Evolutionary conservation across 352 stramenopile species (phyloP).

Genomic region (Peronospora destructor): DNA sequence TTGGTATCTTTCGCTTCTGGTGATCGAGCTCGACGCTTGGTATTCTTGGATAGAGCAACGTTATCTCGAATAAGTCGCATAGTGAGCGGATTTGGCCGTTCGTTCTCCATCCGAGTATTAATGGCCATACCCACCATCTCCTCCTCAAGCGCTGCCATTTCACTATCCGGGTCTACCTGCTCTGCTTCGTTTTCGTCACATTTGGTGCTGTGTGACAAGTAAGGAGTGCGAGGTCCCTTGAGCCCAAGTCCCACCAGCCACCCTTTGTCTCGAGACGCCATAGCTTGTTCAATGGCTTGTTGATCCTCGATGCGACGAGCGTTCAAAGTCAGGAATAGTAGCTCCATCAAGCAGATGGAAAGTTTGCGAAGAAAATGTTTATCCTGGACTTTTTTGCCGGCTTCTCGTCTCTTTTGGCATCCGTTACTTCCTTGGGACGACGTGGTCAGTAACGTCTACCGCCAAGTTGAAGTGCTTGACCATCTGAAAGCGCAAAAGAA

Average conservation of each 20-base stretch:
- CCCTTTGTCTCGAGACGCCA: slow-evolving; percentile 27
- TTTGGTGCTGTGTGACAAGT: slow-evolving; percentile 4
- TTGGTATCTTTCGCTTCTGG: slow-evolving; percentile 25
- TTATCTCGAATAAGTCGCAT: slow-evolving; percentile 67
- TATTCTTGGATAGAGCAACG: slow-evolving; percentile 6
- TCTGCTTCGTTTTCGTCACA: slow-evolving; percentile 14
- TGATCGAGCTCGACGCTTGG: slow-evolving; percentile 4
- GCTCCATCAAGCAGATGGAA: slow-evolving; percentile 30
- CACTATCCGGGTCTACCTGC: slow-evolving; percentile 34
- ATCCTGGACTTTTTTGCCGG: slow-evolving; percentile 1
- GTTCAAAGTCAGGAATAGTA: slow-evolving; percentile 37
- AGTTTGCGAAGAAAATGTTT: slow-evolving; percentile 9
- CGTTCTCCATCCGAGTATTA: slow-evolving; percentile 27
- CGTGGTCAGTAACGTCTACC: slow-evolving; percentile 16
- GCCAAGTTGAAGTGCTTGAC: slow-evolving; percentile 21
- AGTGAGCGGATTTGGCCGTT: slow-evolving; percentile 39
- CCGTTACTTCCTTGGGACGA: slow-evolving; percentile 32
- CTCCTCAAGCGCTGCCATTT: slow-evolving; percentile 59
- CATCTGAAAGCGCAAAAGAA: slow-evolving; percentile 8
- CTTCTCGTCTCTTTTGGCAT: slow-evolving; percentile 23
- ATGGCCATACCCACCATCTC: slow-evolving; percentile 34
- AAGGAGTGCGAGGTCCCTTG: slow-evolving; percentile 7
- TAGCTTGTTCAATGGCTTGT: slow-evolving; percentile 24
- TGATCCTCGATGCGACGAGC: slow-evolving; percentile 26
- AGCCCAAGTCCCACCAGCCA: slow-evolving; percentile 29